These are phyloP conservation scores for Globisporangium nagaii DNA, from an alignment of 352 stramenopile species.

Conservation along the genomic window DNA sequence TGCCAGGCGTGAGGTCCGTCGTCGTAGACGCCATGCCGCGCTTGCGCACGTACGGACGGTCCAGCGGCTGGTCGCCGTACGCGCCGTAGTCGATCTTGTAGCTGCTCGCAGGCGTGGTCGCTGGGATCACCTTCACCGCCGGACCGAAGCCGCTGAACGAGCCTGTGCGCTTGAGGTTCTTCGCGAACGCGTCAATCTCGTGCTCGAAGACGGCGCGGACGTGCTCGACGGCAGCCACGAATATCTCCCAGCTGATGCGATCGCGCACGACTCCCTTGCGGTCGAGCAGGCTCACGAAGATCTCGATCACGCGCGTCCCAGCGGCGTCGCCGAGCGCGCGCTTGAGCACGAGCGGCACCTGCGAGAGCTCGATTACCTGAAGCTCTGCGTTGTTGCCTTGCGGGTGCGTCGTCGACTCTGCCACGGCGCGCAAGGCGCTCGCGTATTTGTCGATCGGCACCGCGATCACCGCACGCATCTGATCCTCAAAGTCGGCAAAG, in stretches of 20 bases:
- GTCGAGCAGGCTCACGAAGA: slow-evolving; percentile 47
- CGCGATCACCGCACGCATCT: slow-evolving; percentile 33
- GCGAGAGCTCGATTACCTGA: slow-evolving; percentile 33
- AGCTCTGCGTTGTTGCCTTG: slow-evolving; percentile 21
- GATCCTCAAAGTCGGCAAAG: slow-evolving; percentile 46
- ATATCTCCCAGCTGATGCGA: slow-evolving; percentile 48
- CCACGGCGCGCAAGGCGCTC: slow-evolving; percentile 35
- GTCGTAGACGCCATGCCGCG: slow-evolving; percentile 78
- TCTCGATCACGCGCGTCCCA: slow-evolving; percentile 23
- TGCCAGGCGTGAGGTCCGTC: slow-evolving; percentile 61
- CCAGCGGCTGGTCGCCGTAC: slow-evolving; percentile 56
- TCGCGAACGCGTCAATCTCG: slow-evolving; percentile 20
- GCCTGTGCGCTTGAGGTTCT: slow-evolving; percentile 13
- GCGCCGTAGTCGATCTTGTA: slow-evolving; percentile 67
- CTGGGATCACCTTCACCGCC: slow-evolving; percentile 36
- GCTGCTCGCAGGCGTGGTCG: slow-evolving; percentile 58
- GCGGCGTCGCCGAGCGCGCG: slow-evolving; percentile 27
- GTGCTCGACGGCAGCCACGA: slow-evolving; percentile 33
- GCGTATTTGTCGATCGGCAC: slow-evolving; percentile 34
- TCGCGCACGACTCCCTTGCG: slow-evolving; percentile 29
- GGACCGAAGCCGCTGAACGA: slow-evolving; percentile 11
- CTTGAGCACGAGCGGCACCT: slow-evolving; percentile 43
- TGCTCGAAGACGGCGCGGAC: slow-evolving; percentile 30
- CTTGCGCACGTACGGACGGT: slow-evolving; percentile 66
- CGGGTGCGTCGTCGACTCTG: slow-evolving; percentile 14